Conservation (phyloP, 2,329 filamentous ascomycete species). For the Aspergillus pseudonomiae region DNA sequence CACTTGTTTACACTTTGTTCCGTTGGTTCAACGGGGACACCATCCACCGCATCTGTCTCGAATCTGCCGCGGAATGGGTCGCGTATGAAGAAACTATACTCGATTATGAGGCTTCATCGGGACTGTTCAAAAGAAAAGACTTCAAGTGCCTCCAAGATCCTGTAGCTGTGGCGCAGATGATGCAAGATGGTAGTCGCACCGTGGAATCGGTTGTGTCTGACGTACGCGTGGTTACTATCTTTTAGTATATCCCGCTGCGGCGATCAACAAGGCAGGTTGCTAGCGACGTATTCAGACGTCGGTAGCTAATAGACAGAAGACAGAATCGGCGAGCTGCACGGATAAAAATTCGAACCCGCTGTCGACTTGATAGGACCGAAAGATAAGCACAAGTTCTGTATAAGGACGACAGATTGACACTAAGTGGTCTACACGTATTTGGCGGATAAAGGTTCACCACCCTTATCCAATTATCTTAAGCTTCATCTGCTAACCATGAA, state of each 20-base stretch:
- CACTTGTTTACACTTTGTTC: not conserved
- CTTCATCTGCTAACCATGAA: not conserved
- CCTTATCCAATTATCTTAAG: not conserved
- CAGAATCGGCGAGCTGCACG: not conserved
- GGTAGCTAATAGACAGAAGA: not conserved
- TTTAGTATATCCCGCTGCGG: not conserved
- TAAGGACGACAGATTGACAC: not conserved
- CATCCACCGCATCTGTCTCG: not conserved
- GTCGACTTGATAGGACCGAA: not conserved
- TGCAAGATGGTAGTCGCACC: not conserved
- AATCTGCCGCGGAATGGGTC: not conserved
- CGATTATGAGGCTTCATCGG: not conserved
- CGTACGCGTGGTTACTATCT: not conserved
- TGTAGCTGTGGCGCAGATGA: not conserved
- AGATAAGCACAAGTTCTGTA: not conserved
- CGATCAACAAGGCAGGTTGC: not conserved
- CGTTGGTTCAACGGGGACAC: not conserved
- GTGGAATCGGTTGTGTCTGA: not conserved
- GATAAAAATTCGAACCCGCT: not conserved
- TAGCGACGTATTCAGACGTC: not conserved
- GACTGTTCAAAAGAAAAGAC: not conserved
- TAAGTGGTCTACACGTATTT: not conserved
- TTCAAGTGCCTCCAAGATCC: not conserved
- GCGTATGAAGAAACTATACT: not conserved
- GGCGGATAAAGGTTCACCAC: not conserved